Conservation (phyloP, 1,284 basidiomycete species). For the Anthracocystis panici-leucophaei region DNA sequence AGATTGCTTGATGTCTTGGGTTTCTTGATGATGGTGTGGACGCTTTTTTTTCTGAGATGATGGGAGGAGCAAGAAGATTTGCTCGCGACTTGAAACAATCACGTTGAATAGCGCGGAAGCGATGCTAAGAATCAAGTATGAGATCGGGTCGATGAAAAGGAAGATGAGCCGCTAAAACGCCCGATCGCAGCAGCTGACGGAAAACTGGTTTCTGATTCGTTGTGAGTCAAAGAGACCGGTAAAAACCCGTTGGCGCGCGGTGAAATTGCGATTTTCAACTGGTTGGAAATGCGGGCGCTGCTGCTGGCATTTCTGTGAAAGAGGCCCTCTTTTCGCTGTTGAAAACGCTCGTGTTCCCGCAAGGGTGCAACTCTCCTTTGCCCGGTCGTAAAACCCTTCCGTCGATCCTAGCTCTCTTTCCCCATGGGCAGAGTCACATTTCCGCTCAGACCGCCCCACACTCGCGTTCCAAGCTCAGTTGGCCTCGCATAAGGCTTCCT, state of each 20-base stretch:
- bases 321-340: conserved; percentile 12
- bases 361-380: background rate
- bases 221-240: conserved; percentile 5
- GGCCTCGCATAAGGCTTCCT: too few species aligned
- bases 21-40: background rate
- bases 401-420: background rate
- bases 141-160: background rate
- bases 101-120: background rate
- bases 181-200: conserved; percentile 18
- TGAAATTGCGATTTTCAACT: background rate
- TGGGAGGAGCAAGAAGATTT: background rate
- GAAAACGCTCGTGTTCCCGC: conserved; percentile 34
- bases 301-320: conserved; percentile 2
- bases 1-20: background rate
- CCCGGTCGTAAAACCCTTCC: conserved; percentile 7
- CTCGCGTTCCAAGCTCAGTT: background rate
- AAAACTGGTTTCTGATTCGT: conserved; percentile 25
- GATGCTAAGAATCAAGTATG: background rate
- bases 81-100: background rate
- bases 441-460: conserved; percentile 6
- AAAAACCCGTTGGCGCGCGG: background rate
- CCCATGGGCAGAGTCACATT: background rate
- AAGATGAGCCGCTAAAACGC: background rate
- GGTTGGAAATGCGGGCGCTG: background rate
- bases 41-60: background rate